Base-by-base conservation (phyloP, 306 rosid genomes). In the Malus orientalis region DNA sequence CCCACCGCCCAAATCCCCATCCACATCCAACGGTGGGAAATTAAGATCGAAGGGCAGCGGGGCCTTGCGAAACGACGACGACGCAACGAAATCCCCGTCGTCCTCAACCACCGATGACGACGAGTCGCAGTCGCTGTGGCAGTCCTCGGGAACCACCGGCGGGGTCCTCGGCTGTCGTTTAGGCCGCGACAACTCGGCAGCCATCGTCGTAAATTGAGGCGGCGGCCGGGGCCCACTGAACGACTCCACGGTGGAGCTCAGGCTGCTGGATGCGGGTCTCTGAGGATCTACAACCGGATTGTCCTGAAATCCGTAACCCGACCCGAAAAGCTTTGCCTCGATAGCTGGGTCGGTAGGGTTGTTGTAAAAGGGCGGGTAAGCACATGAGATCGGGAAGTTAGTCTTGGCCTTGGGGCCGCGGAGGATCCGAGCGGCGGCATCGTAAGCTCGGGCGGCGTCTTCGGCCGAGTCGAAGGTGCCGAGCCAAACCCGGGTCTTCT, bases 101-200 rank as follows among this genome's bases (percentile, higher is more conserved):
- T 88, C 91, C 49, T 86, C 93, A 2, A 91, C 82, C 5, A 91
- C 97, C 10, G 96, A 91, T 0, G 96, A 89, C 23, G 98, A 93
- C 0, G 98, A 93, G 42, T 89, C 98, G 74, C 98, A 93, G 82
- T 91, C 97, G 71, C 98, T 93, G 51, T 85, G 97, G 81, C 97
- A 91, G 61, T 93, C 98, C 70, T 89, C 97, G 1, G 97, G 92
- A 5, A 81, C 86, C 5, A 88, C 59, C 1, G 97, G 92, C 16
- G 97, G 97, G 1, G 92, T 79, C 44, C 92, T 78, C 0, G 93
- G 92, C 23, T 81, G 82, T 12, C 70, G 47, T 38, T 84, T 70
- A 10, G 84, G 82, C 44, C 86, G 83, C 2, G 81, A 27, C 8
- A 83, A 32, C 11, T 55, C 57, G 3, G 76, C 77, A 5, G 78